Evolutionary conservation across 768 basidiomycete genomes (phyloP).

Genomic region (Lactarius akahatsu): DNA sequence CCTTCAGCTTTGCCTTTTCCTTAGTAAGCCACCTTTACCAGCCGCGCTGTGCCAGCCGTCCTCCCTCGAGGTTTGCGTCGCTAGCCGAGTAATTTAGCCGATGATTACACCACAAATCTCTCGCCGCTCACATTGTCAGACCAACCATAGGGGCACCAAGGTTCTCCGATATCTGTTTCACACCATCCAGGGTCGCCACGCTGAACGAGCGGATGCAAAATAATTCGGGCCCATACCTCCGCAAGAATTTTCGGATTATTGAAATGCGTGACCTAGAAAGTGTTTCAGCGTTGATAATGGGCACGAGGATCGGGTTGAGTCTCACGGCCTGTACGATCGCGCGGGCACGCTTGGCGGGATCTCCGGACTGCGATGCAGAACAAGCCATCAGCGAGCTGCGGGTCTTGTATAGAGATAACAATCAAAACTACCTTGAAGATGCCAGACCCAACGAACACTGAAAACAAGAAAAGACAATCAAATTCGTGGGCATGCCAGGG

Average conservation of each 20-base stretch:
- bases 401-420: conserved; percentile 38
- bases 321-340: conserved; percentile 94
- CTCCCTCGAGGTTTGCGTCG: conserved; percentile 66
- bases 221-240: conserved; percentile 50
- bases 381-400: conserved; percentile 7
- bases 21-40: conserved; percentile 41
- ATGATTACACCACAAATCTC: neutral
- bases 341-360: conserved; percentile 90
- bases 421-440: conserved; percentile 85
- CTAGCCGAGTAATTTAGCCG: conserved; percentile 38
- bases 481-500: conserved; percentile 7
- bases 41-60: conserved; percentile 65
- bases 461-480: conserved; percentile 8
- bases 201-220: conserved; percentile 4
- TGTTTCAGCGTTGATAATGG: conserved; percentile 22
- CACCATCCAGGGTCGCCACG: neutral
- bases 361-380: conserved; percentile 61
- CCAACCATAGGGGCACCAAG: conserved; percentile 94
- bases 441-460: conserved; percentile 97
- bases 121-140: conserved; percentile 67
- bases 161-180: conserved; percentile 67
- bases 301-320: conserved; percentile 6
- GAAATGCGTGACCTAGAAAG: conserved; percentile 80
- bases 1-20: neutral
- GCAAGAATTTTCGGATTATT: conserved; percentile 92